Evolutionary conservation across 2,329 filamentous ascomycete genomes (phyloP), one percentile per base, ranked within the genome.

Genomic region (Trichoderma cornu-damae): DNA sequence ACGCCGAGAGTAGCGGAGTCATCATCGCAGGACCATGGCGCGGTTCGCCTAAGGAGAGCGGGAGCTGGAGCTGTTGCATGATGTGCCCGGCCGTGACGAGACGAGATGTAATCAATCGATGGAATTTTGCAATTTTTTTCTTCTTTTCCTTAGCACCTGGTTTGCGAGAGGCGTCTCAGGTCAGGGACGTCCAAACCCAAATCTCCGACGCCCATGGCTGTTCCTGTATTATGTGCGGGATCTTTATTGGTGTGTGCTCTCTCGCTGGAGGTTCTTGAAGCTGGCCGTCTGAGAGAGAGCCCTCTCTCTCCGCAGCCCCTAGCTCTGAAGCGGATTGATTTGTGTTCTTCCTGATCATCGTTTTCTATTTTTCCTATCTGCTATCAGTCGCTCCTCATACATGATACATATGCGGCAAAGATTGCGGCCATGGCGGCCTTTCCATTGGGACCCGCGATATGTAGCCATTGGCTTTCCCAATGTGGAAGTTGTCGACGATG

Each of bases 351-450:
- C 12, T 1, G 18, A n/a, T 5, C 44, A 22, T 16, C 11, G 30
- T 34, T 22, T 16, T 18, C 20, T 37, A 30, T 22, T 26, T 18
- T 54, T 24, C 51, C 46, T 54, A 54, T 54, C 51, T 54, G 51
- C 22, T 54, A 54, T 54, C 51, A 28, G 37, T 2, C 12, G n/a
- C 20, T 44, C 22, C 22, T 28, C 11, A 30, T 14, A 28, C 26
- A 40, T 40, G 51, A 40, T 30, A 46, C 11, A 30, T 14, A 28
- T 35, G 51, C 51, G 51, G 51, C 40, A 46, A 32, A 40, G n/a
- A n/a, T n/a, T 44, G 51, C 51, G 51, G 51, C 40, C 38, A 34
- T 28, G 40, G 51, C 51, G 51, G 51, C 51, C 37, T n/a, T n/a
- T n/a, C 46, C 42, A 9, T 16, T 12, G 6, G 22, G 4, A 20